A percentile compares a stretch with the other conserved stretches of the same genome.
These are phyloP conservation scores for Voacanga thouarsii DNA, from an alignment of 257 asterid genomes.

Conservation along the genomic window DNA sequence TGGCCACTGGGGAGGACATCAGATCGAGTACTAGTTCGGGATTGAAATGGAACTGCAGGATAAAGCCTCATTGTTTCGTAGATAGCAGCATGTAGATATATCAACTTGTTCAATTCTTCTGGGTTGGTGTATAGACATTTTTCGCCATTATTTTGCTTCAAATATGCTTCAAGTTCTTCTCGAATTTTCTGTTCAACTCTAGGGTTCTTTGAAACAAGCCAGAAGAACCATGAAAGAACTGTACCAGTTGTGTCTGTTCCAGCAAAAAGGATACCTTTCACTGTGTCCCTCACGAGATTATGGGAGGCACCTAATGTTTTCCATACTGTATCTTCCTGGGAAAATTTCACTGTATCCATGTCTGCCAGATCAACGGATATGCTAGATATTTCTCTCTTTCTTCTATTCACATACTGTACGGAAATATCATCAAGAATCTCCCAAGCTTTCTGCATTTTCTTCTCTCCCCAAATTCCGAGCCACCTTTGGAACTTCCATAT, in stretches of 20 bases:
- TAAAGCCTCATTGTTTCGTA: slow-evolving; percentile 77
- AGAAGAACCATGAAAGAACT: slow-evolving; percentile 65
- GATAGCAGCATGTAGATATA: slow-evolving; percentile 46
- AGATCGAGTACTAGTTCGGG: slow-evolving; percentile 54
- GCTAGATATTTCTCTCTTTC: neutral
- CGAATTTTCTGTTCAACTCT: slow-evolving; percentile 33
- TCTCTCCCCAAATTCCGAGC: slow-evolving; percentile 45
- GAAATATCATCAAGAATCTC: slow-evolving; percentile 32
- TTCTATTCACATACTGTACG: slow-evolving; percentile 30
- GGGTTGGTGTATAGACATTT: slow-evolving; percentile 47
- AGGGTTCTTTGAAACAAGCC: slow-evolving; percentile 35
- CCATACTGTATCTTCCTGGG: slow-evolving; percentile 66
- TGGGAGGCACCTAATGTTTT: slow-evolving; percentile 40
- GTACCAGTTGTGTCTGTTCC: slow-evolving; percentile 67
- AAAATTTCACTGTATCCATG: slow-evolving; percentile 59
- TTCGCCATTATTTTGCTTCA: neutral
- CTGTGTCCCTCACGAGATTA: slow-evolving; percentile 37
- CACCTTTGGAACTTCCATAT: slow-evolving; percentile 58
- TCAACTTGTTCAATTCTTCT: neutral
- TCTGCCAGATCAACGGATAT: slow-evolving; percentile 27
- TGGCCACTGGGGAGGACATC: slow-evolving; percentile 77
- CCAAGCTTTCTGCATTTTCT: slow-evolving; percentile 35
- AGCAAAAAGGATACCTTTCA: slow-evolving; percentile 60
- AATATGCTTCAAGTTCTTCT: slow-evolving; percentile 47
- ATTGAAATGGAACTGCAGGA: slow-evolving; percentile 95